Conservation (phyloP, 495 filamentous ascomycete genomes). For the Rostrohypoxylon terebratum region DNA sequence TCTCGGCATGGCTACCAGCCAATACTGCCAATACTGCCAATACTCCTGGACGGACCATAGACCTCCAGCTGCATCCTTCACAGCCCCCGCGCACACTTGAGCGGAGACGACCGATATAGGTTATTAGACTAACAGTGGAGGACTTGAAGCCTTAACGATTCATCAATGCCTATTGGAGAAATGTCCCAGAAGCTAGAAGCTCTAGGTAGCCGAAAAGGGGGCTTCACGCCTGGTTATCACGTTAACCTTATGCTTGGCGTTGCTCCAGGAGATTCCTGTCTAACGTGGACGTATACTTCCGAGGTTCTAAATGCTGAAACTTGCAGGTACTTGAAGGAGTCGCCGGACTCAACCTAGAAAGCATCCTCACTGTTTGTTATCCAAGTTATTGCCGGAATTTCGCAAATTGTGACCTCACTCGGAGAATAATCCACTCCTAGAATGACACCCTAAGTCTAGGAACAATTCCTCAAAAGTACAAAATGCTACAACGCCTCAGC, state of each 20-base stretch:
- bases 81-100: neutral
- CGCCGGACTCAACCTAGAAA: neutral
- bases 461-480: neutral
- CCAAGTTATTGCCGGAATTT: neutral
- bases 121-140: neutral
- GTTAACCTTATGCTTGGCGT: neutral
- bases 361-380: neutral
- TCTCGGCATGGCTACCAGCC: neutral
- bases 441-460: neutral
- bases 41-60: neutral
- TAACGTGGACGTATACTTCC: neutral
- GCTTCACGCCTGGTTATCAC: neutral
- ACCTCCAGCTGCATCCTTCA: neutral
- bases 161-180: neutral
- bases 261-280: neutral
- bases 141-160: neutral
- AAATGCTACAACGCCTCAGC: neutral
- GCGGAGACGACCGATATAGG: neutral
- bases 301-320: neutral
- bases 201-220: neutral
- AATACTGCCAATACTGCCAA: no score
- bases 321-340: neutral
- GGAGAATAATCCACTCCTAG: neutral
- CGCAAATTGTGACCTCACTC: neutral
- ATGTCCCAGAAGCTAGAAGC: neutral